Evolutionary conservation across 2,329 filamentous ascomycete genomes (phyloP).

Genomic region (Purpureocillium takamizusanense): DNA sequence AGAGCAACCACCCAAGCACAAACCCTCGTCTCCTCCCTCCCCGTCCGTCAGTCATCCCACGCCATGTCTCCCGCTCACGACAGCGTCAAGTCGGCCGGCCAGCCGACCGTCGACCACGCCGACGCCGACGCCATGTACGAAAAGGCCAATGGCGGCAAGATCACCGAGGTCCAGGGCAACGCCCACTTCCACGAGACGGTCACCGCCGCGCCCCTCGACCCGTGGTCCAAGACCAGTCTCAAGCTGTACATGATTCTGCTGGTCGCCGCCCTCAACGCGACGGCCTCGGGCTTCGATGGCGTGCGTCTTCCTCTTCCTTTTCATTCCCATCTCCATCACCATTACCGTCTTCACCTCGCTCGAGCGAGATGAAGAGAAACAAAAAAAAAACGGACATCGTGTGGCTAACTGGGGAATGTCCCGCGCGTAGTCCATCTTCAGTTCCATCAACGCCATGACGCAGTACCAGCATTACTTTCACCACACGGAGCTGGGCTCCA

Average conservation of each 20-base stretch:
- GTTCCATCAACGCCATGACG: conserved; percentile 21
- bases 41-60: conserved; percentile 6
- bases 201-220: conserved; percentile 17
- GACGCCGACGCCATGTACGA: conserved; percentile 8
- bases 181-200: conserved; percentile 17
- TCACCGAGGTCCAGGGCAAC: conserved; percentile 18
- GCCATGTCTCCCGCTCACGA: too few species aligned
- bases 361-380: too few species aligned
- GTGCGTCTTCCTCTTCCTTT: conserved; percentile 10
- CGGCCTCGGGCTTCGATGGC: conserved; percentile 28
- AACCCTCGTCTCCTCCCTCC: not conserved
- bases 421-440: conserved; percentile 16
- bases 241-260: conserved; percentile 26
- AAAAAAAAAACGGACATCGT: too few species aligned
- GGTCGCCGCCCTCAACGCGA: conserved; percentile 26
- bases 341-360: too few species aligned
- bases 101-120: conserved; percentile 2
- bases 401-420: not conserved
- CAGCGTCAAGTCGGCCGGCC: too few species aligned
- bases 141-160: conserved; percentile 10
- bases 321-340: not conserved
- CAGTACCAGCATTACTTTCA: conserved; percentile 18
- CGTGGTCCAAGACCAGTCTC: conserved; percentile 23
- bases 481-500: conserved; percentile 15
- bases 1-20: too few species aligned